Evolutionary conservation across 108 stramenopile species (phyloP).

Genomic region (Thalassiosira profunda): DNA sequence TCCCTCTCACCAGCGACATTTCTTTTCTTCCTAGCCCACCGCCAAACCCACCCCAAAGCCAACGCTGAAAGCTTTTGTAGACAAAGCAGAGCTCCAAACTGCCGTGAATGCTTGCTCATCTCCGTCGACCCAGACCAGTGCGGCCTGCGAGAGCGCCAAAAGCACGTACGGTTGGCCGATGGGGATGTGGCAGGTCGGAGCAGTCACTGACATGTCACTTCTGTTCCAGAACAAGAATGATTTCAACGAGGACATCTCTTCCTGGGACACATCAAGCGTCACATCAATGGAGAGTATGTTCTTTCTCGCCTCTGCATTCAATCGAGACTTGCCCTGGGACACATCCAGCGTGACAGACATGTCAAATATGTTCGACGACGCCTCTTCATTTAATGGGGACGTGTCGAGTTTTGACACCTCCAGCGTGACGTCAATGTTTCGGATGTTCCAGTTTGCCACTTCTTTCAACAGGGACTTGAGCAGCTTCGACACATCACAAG

Average conservation of each 20-base stretch:
- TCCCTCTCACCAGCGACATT: too few species aligned
- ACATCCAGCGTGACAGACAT: constrained; percentile 23
- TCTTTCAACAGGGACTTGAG: constrained; percentile 23
- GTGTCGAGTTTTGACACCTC: constrained; percentile 1
- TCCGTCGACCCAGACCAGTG: too few species aligned
- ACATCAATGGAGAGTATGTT: constrained; percentile 8
- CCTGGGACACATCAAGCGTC: background rate
- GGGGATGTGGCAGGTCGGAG: constrained; percentile 13
- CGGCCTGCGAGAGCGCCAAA: too few species aligned
- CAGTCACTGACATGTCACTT: constrained; percentile 6
- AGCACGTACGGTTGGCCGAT: constrained; percentile 11
- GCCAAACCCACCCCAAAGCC: too few species aligned
- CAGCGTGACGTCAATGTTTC: background rate
- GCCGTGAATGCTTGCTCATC: too few species aligned
- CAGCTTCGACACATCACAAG: background rate
- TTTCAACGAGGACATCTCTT: constrained; percentile 19
- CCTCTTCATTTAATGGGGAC: constrained; percentile 8
- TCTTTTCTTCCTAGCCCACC: too few species aligned
- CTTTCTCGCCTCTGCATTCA: constrained; percentile 10
- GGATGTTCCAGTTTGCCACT: constrained; percentile 33
- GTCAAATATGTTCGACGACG: constrained; percentile 9
- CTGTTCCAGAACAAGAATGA: constrained; percentile 13
- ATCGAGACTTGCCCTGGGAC: constrained; percentile 46
- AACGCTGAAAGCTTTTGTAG: too few species aligned
- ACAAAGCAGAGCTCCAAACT: too few species aligned